Base-by-base conservation (phyloP, 1,284 basidiomycete species). In the Ganoderma leucocontextum region DNA sequence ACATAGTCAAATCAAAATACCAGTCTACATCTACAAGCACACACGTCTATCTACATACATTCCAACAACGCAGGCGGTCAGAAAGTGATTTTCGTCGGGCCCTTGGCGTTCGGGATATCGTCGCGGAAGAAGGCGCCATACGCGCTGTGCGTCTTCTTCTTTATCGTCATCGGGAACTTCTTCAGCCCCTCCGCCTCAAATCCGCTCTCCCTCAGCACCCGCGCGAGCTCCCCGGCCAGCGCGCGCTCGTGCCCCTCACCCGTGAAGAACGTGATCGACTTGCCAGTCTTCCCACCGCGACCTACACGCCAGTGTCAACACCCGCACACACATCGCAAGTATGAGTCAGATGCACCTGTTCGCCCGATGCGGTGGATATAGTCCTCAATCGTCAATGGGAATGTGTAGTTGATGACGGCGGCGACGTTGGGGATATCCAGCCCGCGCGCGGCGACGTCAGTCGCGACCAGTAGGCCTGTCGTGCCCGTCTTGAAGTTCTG, bases 331-430 rank as follows among this genome's bases (percentile, higher is more conserved):
- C 65, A 1, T 35, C 64, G 67, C 36, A 59, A 15, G 35, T 33
- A 19, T 60, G 59, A 42, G n/a, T 33, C 47, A 29, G 47, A 75
- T 68, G 36, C 63, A 91, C 91, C 92, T 6, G 97, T 99, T 75
- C 97, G 90, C 38, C 97, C 97, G 74, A 99, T 99, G 39, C 98
- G 93, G 82, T 99, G 97, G 70, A 99, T 93, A 79, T 99, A 99
- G 83, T 99, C 91, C 82, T 96, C 96, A 60, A 97, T 92, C 0
- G 95, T 98, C 74, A 99, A 84, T 19, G 98, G 98, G 86, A 99
- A 99, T 10, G 96, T 98, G 77, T 99, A 98, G 83, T 98, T 98
- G 78, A 96, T 89, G 44, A 97, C 95, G 39, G 92, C 88, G 60
- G 91, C 94, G 44, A 99, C 98, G 78, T 98, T 94, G 4, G 98